These are phyloP conservation scores for Tagetes patula DNA, from an alignment of 129 eudicot species.

Conservation along the genomic window DNA sequence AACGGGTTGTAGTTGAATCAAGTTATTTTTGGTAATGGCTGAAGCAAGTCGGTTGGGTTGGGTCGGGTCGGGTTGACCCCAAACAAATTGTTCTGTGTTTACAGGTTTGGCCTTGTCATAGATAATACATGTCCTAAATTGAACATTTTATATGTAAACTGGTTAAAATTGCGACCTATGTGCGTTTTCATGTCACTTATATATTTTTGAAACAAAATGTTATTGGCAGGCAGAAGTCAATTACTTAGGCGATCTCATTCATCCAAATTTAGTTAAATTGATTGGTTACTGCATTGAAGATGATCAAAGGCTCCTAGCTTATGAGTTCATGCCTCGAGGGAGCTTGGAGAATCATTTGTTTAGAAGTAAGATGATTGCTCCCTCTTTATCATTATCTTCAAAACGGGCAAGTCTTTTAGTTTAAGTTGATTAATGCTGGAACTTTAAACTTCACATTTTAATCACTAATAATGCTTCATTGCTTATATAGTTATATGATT, in stretches of 20 bases:
- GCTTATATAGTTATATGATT: background rate
- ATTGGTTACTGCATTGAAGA: conserved; percentile 98
- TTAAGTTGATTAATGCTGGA: background rate
- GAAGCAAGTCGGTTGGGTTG: background rate
- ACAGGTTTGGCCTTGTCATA: background rate
- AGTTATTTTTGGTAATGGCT: background rate
- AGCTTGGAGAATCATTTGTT: conserved; percentile 95
- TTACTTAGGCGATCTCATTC: conserved; percentile 87
- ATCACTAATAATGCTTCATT: background rate
- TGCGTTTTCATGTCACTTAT: background rate
- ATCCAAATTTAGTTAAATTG: conserved; percentile 86
- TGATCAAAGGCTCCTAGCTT: conserved; percentile 89
- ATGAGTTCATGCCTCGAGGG: conserved; percentile 97
- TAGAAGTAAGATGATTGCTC: conserved; percentile 59
- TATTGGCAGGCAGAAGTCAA: conserved; percentile 85
- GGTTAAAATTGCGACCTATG: background rate
- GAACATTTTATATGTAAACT: background rate
- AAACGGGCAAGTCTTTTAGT: background rate
- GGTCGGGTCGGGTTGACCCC: background rate
- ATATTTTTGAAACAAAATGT: conserved; percentile 9
- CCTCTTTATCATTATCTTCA: conserved; percentile 4
- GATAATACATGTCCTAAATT: background rate
- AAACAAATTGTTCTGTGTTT: background rate
- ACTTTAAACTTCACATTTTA: background rate
- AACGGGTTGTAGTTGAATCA: background rate